These are phyloP conservation scores for Annona squamosa DNA, from an alignment of 164 flowering plant species.

Conservation along the genomic window DNA sequence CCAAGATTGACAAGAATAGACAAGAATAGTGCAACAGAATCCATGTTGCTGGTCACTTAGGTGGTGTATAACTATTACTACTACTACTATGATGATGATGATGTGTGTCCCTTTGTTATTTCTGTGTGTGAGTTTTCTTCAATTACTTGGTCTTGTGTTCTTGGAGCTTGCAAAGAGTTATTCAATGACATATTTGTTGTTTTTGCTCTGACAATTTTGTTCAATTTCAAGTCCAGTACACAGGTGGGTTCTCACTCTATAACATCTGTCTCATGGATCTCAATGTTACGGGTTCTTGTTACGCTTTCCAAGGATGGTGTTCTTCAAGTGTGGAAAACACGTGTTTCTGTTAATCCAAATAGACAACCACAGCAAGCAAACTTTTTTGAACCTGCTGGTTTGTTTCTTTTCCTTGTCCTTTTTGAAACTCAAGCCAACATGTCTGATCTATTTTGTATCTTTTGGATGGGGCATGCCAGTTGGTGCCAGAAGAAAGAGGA, in stretches of 20 bases:
- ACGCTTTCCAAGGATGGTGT: slow-evolving; percentile 89
- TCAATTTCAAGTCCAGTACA: slow-evolving; percentile 43
- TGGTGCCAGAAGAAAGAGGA: no score
- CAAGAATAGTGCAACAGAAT: no score
- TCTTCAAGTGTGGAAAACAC: slow-evolving; percentile 94
- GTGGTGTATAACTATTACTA: no score
- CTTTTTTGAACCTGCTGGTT: slow-evolving; percentile 96
- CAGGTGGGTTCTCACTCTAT: slow-evolving; percentile 96
- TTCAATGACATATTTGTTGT: not conserved
- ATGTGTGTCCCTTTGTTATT: no score
- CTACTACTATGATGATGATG: no score
- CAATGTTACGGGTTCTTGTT: slow-evolving; percentile 62
- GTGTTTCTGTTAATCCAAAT: slow-evolving; percentile 68
- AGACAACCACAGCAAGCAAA: slow-evolving; percentile 82
- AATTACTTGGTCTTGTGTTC: not conserved
- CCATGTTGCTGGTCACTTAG: no score
- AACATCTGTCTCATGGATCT: slow-evolving; percentile 74
- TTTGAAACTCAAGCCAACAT: not conserved
- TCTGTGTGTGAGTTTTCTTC: not conserved
- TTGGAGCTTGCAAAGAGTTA: not conserved
- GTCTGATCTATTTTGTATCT: not conserved
- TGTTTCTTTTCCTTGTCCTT: slow-evolving; percentile 18
- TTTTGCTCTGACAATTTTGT: slow-evolving; percentile 10
- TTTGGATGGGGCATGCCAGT: not conserved
- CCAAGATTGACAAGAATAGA: no score